Evolutionary conservation across 148 eudicot genomes (phyloP).

Genomic region (Rhododendron kiyosumense): DNA sequence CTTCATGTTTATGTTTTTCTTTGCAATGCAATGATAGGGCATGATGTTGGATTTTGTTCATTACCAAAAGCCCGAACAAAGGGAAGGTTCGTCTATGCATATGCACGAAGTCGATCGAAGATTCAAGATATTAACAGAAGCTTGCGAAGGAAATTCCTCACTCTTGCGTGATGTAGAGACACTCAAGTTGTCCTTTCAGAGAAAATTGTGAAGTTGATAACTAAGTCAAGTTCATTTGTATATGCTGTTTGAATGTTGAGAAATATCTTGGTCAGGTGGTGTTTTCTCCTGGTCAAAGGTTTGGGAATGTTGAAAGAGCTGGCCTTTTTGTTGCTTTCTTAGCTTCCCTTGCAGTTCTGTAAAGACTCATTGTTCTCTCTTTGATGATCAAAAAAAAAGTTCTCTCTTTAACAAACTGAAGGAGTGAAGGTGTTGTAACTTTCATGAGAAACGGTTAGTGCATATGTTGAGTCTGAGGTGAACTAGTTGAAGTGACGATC

Average conservation of each 20-base stretch:
- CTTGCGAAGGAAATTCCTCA: constrained; percentile 59
- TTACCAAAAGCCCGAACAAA: constrained; percentile 17
- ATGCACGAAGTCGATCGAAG: constrained; percentile 22
- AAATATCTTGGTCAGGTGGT: background rate
- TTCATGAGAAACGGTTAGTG: background rate
- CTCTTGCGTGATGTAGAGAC: constrained; percentile 48
- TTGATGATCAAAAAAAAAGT: background rate
- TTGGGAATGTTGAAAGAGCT: background rate
- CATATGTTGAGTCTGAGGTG: background rate
- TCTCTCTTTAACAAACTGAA: background rate
- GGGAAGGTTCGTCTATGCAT: background rate
- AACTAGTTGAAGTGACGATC: no score
- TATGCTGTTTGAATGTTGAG: background rate
- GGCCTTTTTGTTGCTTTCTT: background rate
- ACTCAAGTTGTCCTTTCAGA: constrained; percentile 27
- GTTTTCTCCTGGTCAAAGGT: background rate
- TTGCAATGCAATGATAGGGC: constrained; percentile 30
- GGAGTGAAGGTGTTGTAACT: background rate
- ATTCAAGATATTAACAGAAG: constrained; percentile 39
- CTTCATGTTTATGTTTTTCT: background rate
- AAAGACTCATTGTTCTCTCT: background rate
- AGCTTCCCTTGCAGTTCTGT: background rate
- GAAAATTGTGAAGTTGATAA: background rate
- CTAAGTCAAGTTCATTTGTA: background rate
- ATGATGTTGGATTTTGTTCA: constrained; percentile 50